Evolutionary conservation across 495 filamentous ascomycete genomes (phyloP).

Genomic region (Neurospora terricola): DNA sequence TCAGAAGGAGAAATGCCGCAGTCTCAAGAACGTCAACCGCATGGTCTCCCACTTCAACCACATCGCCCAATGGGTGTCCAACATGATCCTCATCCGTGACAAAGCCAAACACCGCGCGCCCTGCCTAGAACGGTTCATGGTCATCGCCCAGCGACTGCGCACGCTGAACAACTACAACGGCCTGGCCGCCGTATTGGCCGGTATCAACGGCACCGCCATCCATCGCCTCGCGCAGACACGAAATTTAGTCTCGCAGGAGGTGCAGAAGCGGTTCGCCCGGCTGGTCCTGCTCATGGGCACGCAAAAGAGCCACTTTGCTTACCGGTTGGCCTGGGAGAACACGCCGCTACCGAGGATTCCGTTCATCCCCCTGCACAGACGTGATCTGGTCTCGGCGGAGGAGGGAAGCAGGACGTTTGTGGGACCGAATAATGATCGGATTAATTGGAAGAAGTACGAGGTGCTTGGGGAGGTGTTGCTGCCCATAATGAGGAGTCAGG

Average conservation of each 20-base stretch:
- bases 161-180: constrained; percentile 96
- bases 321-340: constrained; percentile 94
- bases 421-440: constrained; percentile 58
- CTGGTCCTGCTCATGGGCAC: constrained; percentile 88
- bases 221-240: constrained; percentile 78
- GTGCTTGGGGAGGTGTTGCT: constrained; percentile 87
- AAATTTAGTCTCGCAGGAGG: constrained; percentile 57
- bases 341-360: constrained; percentile 82
- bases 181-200: constrained; percentile 84
- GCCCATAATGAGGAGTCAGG: constrained; percentile 83
- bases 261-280: constrained; percentile 74
- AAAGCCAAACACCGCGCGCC: constrained; percentile 91
- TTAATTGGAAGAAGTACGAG: constrained; percentile 99
- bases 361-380: constrained; percentile 81
- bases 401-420: constrained; percentile 88
- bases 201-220: constrained; percentile 79
- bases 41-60: constrained; percentile 97
- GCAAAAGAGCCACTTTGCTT: constrained; percentile 83
- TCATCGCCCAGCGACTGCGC: constrained; percentile 70
- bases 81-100: constrained; percentile 84
- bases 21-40: constrained; percentile 75
- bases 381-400: constrained; percentile 84
- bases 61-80: constrained; percentile 80
- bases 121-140: constrained; percentile 91
- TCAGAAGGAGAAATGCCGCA: constrained; percentile 66